Conservation (phyloP, 768 basidiomycete species). For the Tulasnella sp. region DNA sequence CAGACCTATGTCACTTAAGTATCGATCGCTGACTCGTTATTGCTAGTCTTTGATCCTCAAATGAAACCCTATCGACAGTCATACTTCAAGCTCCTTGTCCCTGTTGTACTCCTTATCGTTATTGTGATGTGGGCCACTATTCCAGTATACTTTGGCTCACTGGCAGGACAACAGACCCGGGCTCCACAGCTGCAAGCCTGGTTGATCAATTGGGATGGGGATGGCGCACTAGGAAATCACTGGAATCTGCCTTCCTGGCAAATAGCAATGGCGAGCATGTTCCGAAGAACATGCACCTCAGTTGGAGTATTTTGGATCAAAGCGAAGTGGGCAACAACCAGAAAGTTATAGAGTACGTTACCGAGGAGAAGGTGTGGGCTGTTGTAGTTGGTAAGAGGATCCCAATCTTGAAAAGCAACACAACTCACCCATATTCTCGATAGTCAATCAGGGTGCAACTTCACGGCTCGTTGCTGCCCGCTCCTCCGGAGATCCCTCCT, state of each 20-base stretch:
- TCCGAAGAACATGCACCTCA: constrained; percentile 18
- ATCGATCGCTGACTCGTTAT: too few relatives aligned
- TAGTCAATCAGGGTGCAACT: background rate
- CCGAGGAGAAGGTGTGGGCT: constrained; percentile 32
- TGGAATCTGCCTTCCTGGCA: too few relatives aligned
- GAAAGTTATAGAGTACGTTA: constrained; percentile 26
- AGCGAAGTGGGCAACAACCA: constrained; percentile 21
- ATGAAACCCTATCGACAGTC: too few relatives aligned
- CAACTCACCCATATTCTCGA: too few relatives aligned
- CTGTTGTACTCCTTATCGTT: too few relatives aligned
- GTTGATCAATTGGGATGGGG: constrained; percentile 11
- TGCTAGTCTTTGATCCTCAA: too few relatives aligned
- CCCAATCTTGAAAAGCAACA: background rate
- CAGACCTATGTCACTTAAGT: too few relatives aligned
- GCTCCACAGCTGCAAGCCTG: too few relatives aligned
- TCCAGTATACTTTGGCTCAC: too few relatives aligned
- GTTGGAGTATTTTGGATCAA: constrained; percentile 21
- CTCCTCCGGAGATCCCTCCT: background rate
- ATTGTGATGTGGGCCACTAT: too few relatives aligned
- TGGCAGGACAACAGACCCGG: too few relatives aligned
- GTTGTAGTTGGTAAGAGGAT: constrained; percentile 29
- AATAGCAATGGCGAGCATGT: background rate
- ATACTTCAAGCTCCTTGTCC: too few relatives aligned
- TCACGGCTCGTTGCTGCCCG: background rate
- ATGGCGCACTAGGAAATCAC: constrained; percentile 12